Conservation (phyloP, 345 rosid species). For the Salix dunnii region DNA sequence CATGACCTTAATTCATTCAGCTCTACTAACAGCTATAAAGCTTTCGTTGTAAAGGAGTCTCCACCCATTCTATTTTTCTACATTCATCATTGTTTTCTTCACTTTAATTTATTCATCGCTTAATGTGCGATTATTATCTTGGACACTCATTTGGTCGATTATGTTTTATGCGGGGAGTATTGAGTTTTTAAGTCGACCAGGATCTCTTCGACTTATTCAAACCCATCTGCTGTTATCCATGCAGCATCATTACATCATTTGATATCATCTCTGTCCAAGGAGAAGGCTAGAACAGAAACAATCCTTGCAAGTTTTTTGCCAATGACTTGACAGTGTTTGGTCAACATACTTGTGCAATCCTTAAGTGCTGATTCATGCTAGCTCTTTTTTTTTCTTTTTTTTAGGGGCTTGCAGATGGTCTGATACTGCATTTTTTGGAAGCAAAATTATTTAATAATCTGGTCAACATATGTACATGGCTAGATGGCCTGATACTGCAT, state of each 20-base stretch:
- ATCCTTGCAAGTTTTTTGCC: neutral
- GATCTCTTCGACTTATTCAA: slow-evolving; percentile 39
- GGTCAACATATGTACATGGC: too few relatives aligned
- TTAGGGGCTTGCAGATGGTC: neutral
- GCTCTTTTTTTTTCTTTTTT: neutral
- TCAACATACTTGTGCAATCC: neutral
- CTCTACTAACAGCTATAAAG: too few relatives aligned
- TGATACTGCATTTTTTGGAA: neutral
- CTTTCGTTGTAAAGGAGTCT: too few relatives aligned
- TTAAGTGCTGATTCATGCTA: neutral
- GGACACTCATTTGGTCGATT: too few relatives aligned
- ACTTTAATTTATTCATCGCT: too few relatives aligned
- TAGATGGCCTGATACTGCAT: too few relatives aligned
- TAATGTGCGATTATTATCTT: too few relatives aligned
- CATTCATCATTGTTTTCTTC: too few relatives aligned
- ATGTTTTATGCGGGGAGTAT: too few relatives aligned
- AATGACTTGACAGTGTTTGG: neutral
- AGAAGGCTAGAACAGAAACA: slow-evolving; percentile 43
- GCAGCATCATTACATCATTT: slow-evolving; percentile 80
- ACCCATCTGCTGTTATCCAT: slow-evolving; percentile 75
- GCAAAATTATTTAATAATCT: neutral
- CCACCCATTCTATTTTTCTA: too few relatives aligned
- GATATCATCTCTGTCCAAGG: slow-evolving; percentile 55
- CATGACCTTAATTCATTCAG: too few relatives aligned
- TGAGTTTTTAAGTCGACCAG: slow-evolving; percentile 39